Base-by-base conservation (phyloP, 2,329 filamentous ascomycete species). In the Penicillium corylophilum region DNA sequence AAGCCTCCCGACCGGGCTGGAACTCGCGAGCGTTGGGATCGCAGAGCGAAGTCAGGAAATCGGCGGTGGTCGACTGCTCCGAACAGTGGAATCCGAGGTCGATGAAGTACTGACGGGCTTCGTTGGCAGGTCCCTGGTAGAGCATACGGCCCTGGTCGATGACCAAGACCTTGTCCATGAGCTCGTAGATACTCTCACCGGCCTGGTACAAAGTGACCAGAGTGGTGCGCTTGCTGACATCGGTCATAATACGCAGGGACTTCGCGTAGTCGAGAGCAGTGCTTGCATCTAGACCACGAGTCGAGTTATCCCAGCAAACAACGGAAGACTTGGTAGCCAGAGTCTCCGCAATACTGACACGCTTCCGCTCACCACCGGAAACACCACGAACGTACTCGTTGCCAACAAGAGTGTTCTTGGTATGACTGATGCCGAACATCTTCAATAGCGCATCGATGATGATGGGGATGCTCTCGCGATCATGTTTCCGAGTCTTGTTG, bases 121-220 rank as follows among this genome's bases (percentile, higher is more conserved):
- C 76, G n/a, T 74, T 72, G 3, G 80, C 78, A 2, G 80, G 82
- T 0, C 86, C 86, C 64, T 84, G 83, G 71, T 82, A 89, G 48
- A 88, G 81, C 71, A 85, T 83, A 4, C 84, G 82, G 1, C 89
- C 89, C 44, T 82, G 75, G 58, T 92, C 86, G 47, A 93, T 89
- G 18, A 92, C 82, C 45, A 92, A 70, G 2, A 92, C 88, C 70
- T 92, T 92, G 67, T 94, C 89, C 81, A 92, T 89, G 28, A 88
- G 75, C 56, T 85, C 79, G 63, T 87, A 88, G 54, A 88, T 87
- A 20, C 81, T 82, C 65, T 88, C 84, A 48, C 84, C 83, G 1
- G 85, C 85, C 67, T 88, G 86, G 67, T 90, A 90, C 0, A 90
- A 75, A 0, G 87, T 89, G 1, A 88, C 86, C 15, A 88, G 77